Base-by-base conservation (phyloP, 139 green algal species). In the Picochlorum sp. region DNA sequence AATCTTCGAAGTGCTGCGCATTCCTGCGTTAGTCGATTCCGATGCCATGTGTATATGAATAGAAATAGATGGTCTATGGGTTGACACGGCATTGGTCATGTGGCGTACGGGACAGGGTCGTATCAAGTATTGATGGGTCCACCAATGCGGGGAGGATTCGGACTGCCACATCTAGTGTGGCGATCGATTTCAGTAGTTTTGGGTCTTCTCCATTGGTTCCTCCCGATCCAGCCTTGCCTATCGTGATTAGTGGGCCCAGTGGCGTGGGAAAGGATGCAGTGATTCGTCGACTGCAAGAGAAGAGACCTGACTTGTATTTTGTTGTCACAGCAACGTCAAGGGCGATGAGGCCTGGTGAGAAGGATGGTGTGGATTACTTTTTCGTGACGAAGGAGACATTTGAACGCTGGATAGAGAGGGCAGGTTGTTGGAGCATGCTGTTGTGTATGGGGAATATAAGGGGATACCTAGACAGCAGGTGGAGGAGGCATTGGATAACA, bases 361-460 rank as follows among this genome's bases (percentile, higher is more conserved):
- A 85, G 30, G 73, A 98, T 58, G 92, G 92, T 15, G 49, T 85
- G 18, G 92, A 98, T 73, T 98, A 98, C 66, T 85, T 93, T 62
- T 98, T 98, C 67, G 84, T 97, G 3, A 77, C 23, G 37, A 83
- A 75, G 34, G 73, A 85, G 15, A 52, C 82, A 47, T 98, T 98
- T 82, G 85, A 96, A 67, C 18, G 73, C 18, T 96, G 95, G 90
- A 92, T 95, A 2, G 51, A 57, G 54, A 73, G 2, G 82, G 72
- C 3, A 67, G 88, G 77, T 83, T 98, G 64, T 77, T 96, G 49
- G 92, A 98, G 85, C 83, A 97, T 66, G 92, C 92, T 3, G 9
- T 94, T 10, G 92, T 98, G 61, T 98, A 98, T 63, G 92, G 92
- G 20, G 88, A 98, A 26, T 97, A 96, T 78, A 97, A 97, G 74